These are phyloP conservation scores for Spiromastix sp. DNA, from an alignment of 2,329 filamentous ascomycete genomes.

Conservation along the genomic window DNA sequence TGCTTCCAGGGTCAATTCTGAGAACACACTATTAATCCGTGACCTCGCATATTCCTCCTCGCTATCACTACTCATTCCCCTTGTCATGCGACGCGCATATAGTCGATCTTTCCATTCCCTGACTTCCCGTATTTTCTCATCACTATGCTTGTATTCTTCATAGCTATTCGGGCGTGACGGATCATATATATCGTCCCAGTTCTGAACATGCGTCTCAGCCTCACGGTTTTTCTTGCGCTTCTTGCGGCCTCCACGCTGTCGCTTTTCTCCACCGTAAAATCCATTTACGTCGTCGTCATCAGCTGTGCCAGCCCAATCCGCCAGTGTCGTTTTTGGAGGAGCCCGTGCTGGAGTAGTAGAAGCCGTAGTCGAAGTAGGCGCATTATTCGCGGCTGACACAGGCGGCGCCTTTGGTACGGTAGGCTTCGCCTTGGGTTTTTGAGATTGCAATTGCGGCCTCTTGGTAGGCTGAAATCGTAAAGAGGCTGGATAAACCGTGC, in stretches of 20 bases:
- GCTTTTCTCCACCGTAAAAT: conserved; percentile 56
- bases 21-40: conserved; percentile 35
- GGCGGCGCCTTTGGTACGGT: conserved; percentile 41
- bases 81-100: conserved; percentile 57
- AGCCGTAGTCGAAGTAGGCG: conserved; percentile 17
- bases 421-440: conserved; percentile 55
- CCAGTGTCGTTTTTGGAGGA: conserved; percentile 56
- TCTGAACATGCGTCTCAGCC: conserved; percentile 45
- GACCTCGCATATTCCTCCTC: conserved; percentile 37
- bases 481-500: conserved; percentile 39
- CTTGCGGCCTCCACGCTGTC: conserved; percentile 65
- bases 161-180: conserved; percentile 72
- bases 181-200: conserved; percentile 91
- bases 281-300: conserved; percentile 69
- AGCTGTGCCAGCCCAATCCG: conserved; percentile 67
- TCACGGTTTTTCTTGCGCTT: conserved; percentile 66
- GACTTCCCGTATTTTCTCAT: conserved; percentile 70
- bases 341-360: conserved; percentile 29
- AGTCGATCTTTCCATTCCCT: conserved; percentile 77
- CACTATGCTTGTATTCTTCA: conserved; percentile 72
- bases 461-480: conserved; percentile 82
- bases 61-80: conserved; percentile 35
- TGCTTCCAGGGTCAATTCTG: conserved; percentile 10
- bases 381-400: conserved; percentile 7
- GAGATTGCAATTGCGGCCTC: conserved; percentile 54